Percentiles rank a stretch among this genome's conserved stretches.
Conservation (phyloP, 495 filamentous ascomycete species). For the Penicillium bovifimosum region DNA sequence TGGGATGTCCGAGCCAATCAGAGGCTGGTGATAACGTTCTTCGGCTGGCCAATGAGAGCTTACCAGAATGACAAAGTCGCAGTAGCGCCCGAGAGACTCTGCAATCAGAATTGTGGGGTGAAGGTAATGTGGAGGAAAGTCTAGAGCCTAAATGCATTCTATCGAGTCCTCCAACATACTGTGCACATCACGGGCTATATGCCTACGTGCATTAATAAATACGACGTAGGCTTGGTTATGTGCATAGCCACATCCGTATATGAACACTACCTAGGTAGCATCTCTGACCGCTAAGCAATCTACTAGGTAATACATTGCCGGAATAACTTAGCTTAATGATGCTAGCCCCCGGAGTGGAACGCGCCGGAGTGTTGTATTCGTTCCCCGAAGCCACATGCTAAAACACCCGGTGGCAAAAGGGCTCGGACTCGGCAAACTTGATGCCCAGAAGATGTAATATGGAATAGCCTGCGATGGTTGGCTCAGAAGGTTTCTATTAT, state of each 20-base stretch:
- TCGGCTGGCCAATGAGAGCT: slow-evolving; percentile 8
- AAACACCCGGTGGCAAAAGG: slow-evolving; percentile 14
- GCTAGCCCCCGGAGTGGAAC: slow-evolving; percentile 1
- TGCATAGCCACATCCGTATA: no score
- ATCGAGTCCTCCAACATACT: no score
- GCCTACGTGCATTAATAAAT: not conserved
- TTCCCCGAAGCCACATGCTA: slow-evolving; percentile 14
- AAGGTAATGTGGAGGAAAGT: not conserved
- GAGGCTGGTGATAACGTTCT: slow-evolving; percentile 11
- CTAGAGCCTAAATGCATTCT: not conserved
- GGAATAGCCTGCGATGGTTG: not conserved
- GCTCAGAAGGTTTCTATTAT: slow-evolving; percentile 4
- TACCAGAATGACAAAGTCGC: not conserved
- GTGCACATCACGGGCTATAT: not conserved
- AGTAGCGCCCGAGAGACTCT: slow-evolving; percentile 7
- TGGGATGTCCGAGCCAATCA: slow-evolving; percentile 14
- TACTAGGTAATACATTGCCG: not conserved
- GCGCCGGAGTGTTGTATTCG: slow-evolving; percentile 1
- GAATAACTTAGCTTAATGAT: not conserved
- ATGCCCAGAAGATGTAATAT: not conserved
- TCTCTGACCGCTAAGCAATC: not conserved
- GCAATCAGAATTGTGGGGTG: slow-evolving; percentile 6
- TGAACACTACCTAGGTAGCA: no score
- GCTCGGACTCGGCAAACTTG: slow-evolving; percentile 1
- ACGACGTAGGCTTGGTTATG: no score